Percentiles rank a stretch among this genome's conserved stretches.
Conservation (phyloP, 1,284 basidiomycete genomes). For the Chalciporus piperatoides region DNA sequence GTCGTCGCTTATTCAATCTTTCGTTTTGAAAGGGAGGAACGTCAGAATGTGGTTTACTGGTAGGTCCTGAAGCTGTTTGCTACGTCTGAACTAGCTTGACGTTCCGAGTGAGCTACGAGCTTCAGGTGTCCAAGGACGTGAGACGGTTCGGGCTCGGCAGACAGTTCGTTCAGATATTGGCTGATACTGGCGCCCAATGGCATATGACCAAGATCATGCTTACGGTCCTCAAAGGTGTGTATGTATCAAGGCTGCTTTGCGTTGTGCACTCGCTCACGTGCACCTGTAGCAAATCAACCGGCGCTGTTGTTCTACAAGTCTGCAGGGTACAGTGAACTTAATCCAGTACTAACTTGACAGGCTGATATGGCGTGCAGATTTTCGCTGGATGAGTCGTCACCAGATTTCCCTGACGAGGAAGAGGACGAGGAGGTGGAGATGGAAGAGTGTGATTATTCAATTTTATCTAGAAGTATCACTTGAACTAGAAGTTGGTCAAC, state of each 20-base stretch:
- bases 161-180: conserved; percentile 47
- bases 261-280: conserved; percentile 10
- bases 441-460: conserved; percentile 50
- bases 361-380: conserved; percentile 43
- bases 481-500: too few species aligned
- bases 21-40: conserved; percentile 66
- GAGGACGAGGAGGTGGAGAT: conserved; percentile 30
- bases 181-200: conserved; percentile 47
- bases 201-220: conserved; percentile 66
- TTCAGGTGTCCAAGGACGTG: conserved; percentile 49
- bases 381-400: conserved; percentile 49
- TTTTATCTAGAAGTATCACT: conserved; percentile 43
- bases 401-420: conserved; percentile 40
- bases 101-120: conserved; percentile 56
- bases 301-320: conserved; percentile 56
- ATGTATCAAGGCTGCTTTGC: not conserved
- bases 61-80: conserved; percentile 27
- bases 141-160: conserved; percentile 58
- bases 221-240: conserved; percentile 65
- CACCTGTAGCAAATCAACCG: conserved; percentile 46
- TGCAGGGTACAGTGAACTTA: conserved; percentile 45
- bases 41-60: conserved; percentile 64
- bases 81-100: not conserved
- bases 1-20: conserved; percentile 61
- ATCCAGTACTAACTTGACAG: not conserved